phyloP scores from a whole-genome alignment of 2,329 filamentous ascomycete genomes.

The Pseudodiploospora longispora region DNA sequence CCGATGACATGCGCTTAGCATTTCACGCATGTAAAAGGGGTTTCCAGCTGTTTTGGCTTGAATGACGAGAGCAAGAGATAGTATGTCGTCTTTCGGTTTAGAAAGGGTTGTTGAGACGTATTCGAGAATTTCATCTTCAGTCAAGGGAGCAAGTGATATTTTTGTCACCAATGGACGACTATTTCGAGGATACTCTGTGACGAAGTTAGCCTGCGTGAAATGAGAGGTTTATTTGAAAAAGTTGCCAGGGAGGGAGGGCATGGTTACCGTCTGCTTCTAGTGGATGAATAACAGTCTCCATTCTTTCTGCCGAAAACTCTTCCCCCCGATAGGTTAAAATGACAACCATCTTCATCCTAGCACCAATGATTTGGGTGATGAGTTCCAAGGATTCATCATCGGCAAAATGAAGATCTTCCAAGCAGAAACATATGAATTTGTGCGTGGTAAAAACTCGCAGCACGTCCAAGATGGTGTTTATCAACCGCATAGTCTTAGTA shows the following conservation, averaged over 20 bases:
- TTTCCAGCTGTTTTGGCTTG: conserved; percentile 86
- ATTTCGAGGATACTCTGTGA: conserved; percentile 32
- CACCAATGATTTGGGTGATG: conserved; percentile 69
- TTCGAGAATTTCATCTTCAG: conserved; percentile 69
- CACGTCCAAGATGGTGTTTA: conserved; percentile 84
- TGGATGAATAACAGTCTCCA: conserved; percentile 47
- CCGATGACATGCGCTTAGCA: conserved; percentile 78
- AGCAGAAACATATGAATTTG: conserved; percentile 79
- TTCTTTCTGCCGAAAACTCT: conserved; percentile 48
- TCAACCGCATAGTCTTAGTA: conserved; percentile 63
- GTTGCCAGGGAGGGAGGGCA: background rate
- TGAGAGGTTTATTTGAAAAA: background rate
- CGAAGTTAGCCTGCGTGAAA: conserved; percentile 12
- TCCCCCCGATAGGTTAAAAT: conserved; percentile 69
- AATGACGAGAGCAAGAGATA: conserved; percentile 73
- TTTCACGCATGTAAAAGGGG: conserved; percentile 84
- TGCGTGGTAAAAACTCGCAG: conserved; percentile 72
- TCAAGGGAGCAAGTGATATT: conserved; percentile 64
- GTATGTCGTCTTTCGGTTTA: conserved; percentile 60
- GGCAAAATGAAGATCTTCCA: conserved; percentile 87
- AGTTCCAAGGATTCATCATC: conserved; percentile 82
- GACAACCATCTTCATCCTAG: conserved; percentile 72
- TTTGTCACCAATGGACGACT: conserved; percentile 54
- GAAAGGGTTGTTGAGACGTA: conserved; percentile 80
- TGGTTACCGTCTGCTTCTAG: conserved; percentile 42